phyloP scores from a whole-genome alignment of 2,329 filamentous ascomycete species.

The Myriangium duriaei region DNA sequence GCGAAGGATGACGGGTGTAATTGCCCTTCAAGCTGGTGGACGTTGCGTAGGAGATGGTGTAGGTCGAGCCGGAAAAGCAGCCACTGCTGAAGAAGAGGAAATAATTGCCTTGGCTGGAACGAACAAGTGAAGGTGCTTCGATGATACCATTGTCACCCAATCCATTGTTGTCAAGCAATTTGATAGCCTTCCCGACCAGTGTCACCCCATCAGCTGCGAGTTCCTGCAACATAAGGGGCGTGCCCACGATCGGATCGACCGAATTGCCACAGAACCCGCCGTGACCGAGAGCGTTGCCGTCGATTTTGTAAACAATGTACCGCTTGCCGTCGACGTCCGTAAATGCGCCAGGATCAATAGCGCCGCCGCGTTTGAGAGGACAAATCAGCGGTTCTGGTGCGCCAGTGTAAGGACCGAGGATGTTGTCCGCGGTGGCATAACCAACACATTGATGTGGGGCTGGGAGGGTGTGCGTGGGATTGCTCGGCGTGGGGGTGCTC shows the following conservation, averaged over 20 bases:
- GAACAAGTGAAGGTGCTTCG: slow-evolving; percentile 22
- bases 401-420: slow-evolving; percentile 18
- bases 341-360: slow-evolving; percentile 21
- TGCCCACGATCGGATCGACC: slow-evolving; percentile 19
- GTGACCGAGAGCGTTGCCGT: slow-evolving; percentile 19
- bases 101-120: slow-evolving; percentile 16
- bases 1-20: slow-evolving; percentile 14
- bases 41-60: slow-evolving; percentile 21
- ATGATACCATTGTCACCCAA: slow-evolving; percentile 20
- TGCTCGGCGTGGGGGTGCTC: no score
- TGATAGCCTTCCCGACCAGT: slow-evolving; percentile 16
- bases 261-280: slow-evolving; percentile 19
- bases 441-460: slow-evolving; percentile 21
- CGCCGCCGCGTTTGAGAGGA: slow-evolving; percentile 18
- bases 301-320: slow-evolving; percentile 21
- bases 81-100: slow-evolving; percentile 20
- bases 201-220: slow-evolving; percentile 22
- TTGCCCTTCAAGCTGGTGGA: slow-evolving; percentile 15
- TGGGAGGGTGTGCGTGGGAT: slow-evolving; percentile 10
- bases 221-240: slow-evolving; percentile 22
- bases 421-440: slow-evolving; percentile 16
- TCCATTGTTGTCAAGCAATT: slow-evolving; percentile 20
- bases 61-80: slow-evolving; percentile 16
- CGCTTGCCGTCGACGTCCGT: slow-evolving; percentile 17
- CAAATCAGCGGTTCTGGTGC: slow-evolving; percentile 16